Percentiles rank a stretch among this genome's conserved stretches.
These are phyloP conservation scores for Emergomyces pasteurianus DNA, from an alignment of 2,329 filamentous ascomycete species.

Conservation along the genomic window DNA sequence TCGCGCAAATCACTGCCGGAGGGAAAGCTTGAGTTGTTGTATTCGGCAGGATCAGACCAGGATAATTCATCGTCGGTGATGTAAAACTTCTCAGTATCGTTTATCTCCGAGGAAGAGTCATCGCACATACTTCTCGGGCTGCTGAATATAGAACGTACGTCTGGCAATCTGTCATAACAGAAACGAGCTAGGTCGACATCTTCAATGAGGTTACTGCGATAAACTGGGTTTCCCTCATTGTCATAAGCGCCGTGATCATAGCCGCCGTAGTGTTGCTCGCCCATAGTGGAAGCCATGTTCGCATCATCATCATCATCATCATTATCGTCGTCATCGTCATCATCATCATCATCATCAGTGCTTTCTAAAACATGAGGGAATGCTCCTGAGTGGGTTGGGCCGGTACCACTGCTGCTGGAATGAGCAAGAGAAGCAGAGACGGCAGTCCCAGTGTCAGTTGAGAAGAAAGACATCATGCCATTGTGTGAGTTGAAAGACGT, in stretches of 20 bases:
- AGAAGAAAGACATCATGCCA: not conserved
- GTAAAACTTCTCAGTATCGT: slow-evolving; percentile 10
- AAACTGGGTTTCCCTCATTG: not conserved
- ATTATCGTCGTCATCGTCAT: not conserved
- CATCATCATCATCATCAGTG: not conserved
- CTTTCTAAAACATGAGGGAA: not conserved
- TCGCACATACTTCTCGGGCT: not conserved
- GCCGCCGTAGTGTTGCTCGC: not conserved
- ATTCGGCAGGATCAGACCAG: slow-evolving; percentile 1
- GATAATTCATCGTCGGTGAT: slow-evolving; percentile 9
- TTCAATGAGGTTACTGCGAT: slow-evolving; percentile 7
- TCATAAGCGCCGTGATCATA: not conserved
- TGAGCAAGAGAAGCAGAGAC: not conserved
- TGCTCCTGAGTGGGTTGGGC: not conserved
- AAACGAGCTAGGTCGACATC: slow-evolving; percentile 5
- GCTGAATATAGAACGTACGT: not conserved
- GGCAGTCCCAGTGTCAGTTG: not conserved
- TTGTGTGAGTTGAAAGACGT: not conserved
- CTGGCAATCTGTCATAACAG: slow-evolving; percentile 3
- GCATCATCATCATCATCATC: not conserved
- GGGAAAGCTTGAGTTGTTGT: not conserved
- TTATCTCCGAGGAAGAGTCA: slow-evolving; percentile 1
- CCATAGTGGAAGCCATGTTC: not conserved
- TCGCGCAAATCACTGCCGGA: not conserved
- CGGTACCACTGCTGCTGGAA: not conserved